Evolutionary conservation across 805 yeast genomes (phyloP).

Genomic region (Scheffersomyces lignosus): DNA sequence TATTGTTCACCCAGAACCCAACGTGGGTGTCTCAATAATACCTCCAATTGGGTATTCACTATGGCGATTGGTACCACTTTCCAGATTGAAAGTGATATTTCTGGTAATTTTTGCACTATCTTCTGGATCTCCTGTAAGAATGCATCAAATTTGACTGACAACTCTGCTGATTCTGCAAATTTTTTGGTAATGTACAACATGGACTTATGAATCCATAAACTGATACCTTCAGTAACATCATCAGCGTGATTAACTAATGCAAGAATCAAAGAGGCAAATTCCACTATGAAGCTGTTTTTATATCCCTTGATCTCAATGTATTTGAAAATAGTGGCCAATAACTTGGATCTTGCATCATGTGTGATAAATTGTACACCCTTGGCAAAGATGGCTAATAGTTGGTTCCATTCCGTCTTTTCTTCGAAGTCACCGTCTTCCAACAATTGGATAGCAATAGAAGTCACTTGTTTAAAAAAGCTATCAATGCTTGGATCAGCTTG

Average conservation of each 20-base stretch:
- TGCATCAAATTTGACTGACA: slow-evolving; percentile 28
- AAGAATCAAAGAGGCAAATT: slow-evolving; percentile 28
- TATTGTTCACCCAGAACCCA: slow-evolving; percentile 47
- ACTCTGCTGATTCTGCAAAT: slow-evolving; percentile 49
- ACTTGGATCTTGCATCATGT: slow-evolving; percentile 9
- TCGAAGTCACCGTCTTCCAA: slow-evolving; percentile 1
- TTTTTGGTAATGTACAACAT: slow-evolving; percentile 62
- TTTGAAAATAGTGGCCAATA: slow-evolving; percentile 21
- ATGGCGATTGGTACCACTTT: slow-evolving; percentile 43
- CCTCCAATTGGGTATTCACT: slow-evolving; percentile 67
- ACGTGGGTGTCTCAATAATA: slow-evolving; percentile 41
- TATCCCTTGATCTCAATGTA: slow-evolving; percentile 17
- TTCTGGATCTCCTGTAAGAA: slow-evolving; percentile 26
- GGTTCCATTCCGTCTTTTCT: slow-evolving; percentile 12
- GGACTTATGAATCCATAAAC: slow-evolving; percentile 58
- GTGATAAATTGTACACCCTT: slow-evolving; percentile 8
- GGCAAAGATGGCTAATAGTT: slow-evolving; percentile 17
- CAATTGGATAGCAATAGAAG: slow-evolving; percentile 13
- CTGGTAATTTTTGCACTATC: slow-evolving; percentile 11
- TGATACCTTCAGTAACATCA: slow-evolving; percentile 19
- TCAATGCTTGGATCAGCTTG: neutral
- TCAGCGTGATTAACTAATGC: slow-evolving; percentile 24
- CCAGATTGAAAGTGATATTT: slow-evolving; percentile 24
- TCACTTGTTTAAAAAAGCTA: slow-evolving; percentile 8
- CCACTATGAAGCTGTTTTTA: slow-evolving; percentile 29